Conservation (phyloP, 1,284 basidiomycete species). For the Malassezia globosa region DNA sequence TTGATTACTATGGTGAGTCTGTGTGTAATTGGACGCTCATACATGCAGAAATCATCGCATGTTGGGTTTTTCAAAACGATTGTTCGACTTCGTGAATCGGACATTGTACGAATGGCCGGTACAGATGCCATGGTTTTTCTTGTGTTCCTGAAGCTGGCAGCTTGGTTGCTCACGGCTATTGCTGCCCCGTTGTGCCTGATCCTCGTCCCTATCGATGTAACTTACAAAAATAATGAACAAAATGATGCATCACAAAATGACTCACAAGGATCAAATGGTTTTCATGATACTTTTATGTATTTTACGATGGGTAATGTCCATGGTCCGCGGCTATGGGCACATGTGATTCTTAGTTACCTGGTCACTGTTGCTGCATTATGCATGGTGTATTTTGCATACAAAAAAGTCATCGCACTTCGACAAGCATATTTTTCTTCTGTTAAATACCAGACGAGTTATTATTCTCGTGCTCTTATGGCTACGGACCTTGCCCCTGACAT, state of each 20-base stretch:
- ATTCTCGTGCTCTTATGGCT: conserved; percentile 55
- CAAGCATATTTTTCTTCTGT: conserved; percentile 41
- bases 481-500: conserved; percentile 63
- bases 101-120: conserved; percentile 48
- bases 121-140: conserved; percentile 85
- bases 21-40: conserved; percentile 8
- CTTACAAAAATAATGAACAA: conserved; percentile 27
- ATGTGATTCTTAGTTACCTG: conserved; percentile 43
- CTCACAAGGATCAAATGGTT: neutral
- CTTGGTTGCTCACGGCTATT: conserved; percentile 47
- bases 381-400: conserved; percentile 38
- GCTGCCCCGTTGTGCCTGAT: conserved; percentile 57
- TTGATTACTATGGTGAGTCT: conserved; percentile 56
- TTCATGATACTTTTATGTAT: conserved; percentile 23
- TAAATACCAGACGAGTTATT: conserved; percentile 48
- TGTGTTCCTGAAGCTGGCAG: conserved; percentile 76
- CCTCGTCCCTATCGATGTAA: conserved; percentile 65
- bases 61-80: neutral
- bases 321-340: conserved; percentile 39
- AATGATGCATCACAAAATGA: neutral
- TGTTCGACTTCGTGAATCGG: conserved; percentile 2
- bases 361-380: conserved; percentile 31
- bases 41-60: conserved; percentile 6
- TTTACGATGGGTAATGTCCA: conserved; percentile 38
- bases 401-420: conserved; percentile 34